Percentiles rank a stretch among this genome's conserved stretches.
These are phyloP conservation scores for Myriosclerotinia duriaeana DNA, from an alignment of 2,329 filamentous ascomycete genomes.

Conservation along the genomic window DNA sequence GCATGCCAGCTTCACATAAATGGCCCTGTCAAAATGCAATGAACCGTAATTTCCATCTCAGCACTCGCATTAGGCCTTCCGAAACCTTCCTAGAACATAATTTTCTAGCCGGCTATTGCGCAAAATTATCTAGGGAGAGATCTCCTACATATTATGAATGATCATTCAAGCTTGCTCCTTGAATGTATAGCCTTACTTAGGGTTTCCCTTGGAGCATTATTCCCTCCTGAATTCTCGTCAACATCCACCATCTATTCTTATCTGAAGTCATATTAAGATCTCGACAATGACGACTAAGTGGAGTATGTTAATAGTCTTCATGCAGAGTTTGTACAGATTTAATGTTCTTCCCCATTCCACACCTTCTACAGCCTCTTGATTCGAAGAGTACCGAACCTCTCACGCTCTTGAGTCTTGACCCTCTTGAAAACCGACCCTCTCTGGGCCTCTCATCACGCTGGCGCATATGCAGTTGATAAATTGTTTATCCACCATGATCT, in stretches of 20 bases:
- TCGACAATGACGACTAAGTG: not conserved
- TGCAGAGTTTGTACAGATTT: not conserved
- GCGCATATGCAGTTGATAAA: constrained; percentile 7
- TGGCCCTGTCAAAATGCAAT: constrained; percentile 14
- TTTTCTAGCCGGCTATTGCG: not conserved
- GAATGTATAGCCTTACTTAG: not conserved
- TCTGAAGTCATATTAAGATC: constrained; percentile 3
- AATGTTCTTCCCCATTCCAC: not conserved
- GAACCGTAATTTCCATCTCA: constrained; percentile 10
- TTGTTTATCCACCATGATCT: constrained; percentile 9
- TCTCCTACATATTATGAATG: not conserved
- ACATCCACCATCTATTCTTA: not conserved
- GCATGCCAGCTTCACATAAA: constrained; percentile 1
- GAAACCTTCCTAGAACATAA: not conserved
- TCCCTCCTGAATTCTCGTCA: not conserved
- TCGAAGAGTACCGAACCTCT: constrained; percentile 10
- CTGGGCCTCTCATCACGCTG: not conserved
- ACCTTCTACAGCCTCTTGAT: constrained; percentile 4
- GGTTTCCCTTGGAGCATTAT: not conserved
- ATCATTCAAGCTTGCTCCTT: not conserved
- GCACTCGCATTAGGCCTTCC: constrained; percentile 18
- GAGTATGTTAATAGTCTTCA: not conserved
- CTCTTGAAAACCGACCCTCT: constrained; percentile 4
- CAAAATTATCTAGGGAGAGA: not conserved
- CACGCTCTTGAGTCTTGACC: not conserved